These are phyloP conservation scores for Sporormia fimetaria DNA, from an alignment of 495 filamentous ascomycete species.

Conservation along the genomic window DNA sequence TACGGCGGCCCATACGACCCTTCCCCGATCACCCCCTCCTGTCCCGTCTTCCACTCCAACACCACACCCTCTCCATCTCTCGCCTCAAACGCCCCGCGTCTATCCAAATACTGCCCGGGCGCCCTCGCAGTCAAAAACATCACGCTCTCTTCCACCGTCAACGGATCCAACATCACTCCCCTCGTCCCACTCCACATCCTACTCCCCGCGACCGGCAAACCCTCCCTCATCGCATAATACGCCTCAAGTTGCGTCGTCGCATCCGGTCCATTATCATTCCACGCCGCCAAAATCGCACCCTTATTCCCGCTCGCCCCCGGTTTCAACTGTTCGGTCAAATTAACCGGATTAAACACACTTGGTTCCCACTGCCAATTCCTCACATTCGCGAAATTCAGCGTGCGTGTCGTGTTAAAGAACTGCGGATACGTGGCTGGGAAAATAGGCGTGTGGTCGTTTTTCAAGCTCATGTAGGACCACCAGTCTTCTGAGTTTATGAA, in stretches of 20 bases:
- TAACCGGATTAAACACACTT: conserved; percentile 38
- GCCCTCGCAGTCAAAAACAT: conserved; percentile 33
- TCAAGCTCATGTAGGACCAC: conserved; percentile 47
- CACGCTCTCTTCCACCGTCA: conserved; percentile 28
- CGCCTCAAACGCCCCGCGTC: conserved; percentile 11
- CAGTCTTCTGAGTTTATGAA: conserved; percentile 46
- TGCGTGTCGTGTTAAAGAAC: conserved; percentile 40
- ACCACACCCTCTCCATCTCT: background rate
- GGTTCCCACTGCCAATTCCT: conserved; percentile 43
- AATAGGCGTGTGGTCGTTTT: conserved; percentile 45
- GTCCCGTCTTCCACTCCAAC: background rate
- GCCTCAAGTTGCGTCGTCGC: conserved; percentile 45
- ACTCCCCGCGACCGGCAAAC: conserved; percentile 40
- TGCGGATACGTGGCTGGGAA: conserved; percentile 44
- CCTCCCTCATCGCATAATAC: conserved; percentile 43
- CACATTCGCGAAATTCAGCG: conserved; percentile 38
- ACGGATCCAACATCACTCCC: conserved; percentile 29
- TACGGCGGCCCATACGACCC: conserved; percentile 47
- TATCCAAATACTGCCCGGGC: conserved; percentile 42
- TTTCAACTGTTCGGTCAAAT: conserved; percentile 33
- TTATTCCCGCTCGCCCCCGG: conserved; percentile 30
- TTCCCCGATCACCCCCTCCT: conserved; percentile 26
- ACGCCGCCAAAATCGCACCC: conserved; percentile 44
- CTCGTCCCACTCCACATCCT: conserved; percentile 37
- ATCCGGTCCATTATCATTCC: conserved; percentile 48